Base-by-base conservation (phyloP, 2,329 filamentous ascomycete genomes). In the Chrysosporium keratinophilum region DNA sequence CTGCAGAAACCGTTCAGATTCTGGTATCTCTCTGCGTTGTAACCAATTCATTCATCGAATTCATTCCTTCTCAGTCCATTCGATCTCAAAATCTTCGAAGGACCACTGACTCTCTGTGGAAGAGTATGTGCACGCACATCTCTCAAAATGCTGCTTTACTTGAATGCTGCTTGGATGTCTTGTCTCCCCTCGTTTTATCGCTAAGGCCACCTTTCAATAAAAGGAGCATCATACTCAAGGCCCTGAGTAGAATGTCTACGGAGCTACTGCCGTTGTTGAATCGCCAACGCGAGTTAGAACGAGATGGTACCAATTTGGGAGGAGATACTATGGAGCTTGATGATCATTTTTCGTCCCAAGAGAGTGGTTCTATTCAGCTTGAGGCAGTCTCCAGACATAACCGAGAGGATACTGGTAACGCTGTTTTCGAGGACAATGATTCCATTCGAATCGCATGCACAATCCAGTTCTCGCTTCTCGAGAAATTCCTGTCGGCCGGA, bases 1-100 rank as follows among this genome's bases (percentile, higher is more conserved):
- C 72, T 20, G 61, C 68, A 5, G 76, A 79, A 54, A 72, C 77
- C 62, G 62, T 78, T 57, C 74, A 75, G 37, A 70, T 76, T 31
- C 54, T 78, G n/a, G 65, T 67, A 5, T 75, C 72, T n/a, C 68
- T 77, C 44, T 77, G 74, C 60, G 67, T 76, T 17, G 66, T 74
- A 19, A 65, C 63, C 20, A 62, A 64, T 17, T 56, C 76, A 48
- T 65, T 65, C 64, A 56, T 61, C 57, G 72, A 56, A 58, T 74
- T 44, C 55, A 61, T 65, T 43, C 67, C 61, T 39, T 71, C 54
- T 57, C 54, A 40, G 57, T 68, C 54, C 41, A 66, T 55, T 62
- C 68, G 52, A 61, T 58, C 59, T 33, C 60, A 66, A 51, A 59
- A 56, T 39, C 47, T 71, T 31, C 63, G 60, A 35, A 57, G 61